Evolutionary conservation across 257 asterid genomes (phyloP), one percentile per base, ranked within the genome.

Genomic region (Perilla frutescens): DNA sequence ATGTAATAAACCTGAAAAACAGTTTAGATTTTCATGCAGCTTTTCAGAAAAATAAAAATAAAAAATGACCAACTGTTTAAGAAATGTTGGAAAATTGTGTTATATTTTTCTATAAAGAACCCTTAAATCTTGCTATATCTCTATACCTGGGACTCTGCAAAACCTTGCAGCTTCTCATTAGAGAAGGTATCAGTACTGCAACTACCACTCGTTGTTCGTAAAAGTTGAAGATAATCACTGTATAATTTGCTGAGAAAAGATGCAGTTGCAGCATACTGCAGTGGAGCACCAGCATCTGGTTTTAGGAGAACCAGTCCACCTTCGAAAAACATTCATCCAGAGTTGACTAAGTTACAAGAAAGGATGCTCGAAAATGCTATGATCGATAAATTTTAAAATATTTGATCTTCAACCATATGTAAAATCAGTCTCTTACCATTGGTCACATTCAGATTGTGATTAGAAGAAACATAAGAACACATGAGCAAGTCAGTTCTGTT

Each of bases 231-330:
- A 77, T 87, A 85, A 68, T 87, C 92, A 72, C 86, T 66, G 72
- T 87, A 87, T 61, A 89, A 14, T 81, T 89, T 88, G 69, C 87
- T 79, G 58, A 86, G 89, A 55, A 86, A 88, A 49, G 90, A 78
- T 55, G 90, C 86, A 7, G 90, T 84, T 70, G 77, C 91, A 71
- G 84, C 87, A 82, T 84, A 83, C 43, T 84, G 86, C 64, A 86
- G 78, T 13, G 81, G 77, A 69, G 84, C 77, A 57, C 66, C 72
- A 44, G 26, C 39, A 64, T 82, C 85, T 49, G 84, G 85, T 79
- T 82, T 88, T 61, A 71, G 66, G 11, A 86, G 75, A 62, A 88
- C 72, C 69, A 86, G 49, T 55, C 91, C 89, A 63, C 93, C 91
- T 88, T 61, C 47, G 6, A 44, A 44, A 59, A 45, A 71, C 20